Percentiles rank a stretch among this genome's conserved stretches.
These are phyloP conservation scores for Rubia occidens DNA, from an alignment of 305 asterid species.

Conservation along the genomic window DNA sequence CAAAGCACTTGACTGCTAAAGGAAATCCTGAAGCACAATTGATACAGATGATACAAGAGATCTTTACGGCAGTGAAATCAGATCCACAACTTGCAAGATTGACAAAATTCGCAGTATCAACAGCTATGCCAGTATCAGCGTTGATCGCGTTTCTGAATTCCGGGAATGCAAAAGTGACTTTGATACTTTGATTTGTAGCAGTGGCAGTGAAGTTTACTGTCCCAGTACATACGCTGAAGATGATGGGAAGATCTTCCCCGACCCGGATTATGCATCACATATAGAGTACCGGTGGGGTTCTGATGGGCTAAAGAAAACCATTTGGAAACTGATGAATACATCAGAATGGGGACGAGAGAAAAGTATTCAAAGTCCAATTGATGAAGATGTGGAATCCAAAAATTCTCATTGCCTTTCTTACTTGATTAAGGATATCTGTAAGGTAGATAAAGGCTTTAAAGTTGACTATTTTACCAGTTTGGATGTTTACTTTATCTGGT, in stretches of 20 bases:
- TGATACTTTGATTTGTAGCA: slow-evolving; percentile 80
- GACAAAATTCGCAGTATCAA: slow-evolving; percentile 60
- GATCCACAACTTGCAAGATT: slow-evolving; percentile 43
- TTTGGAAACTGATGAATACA: slow-evolving; percentile 62
- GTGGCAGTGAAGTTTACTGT: slow-evolving; percentile 81
- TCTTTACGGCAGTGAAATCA: slow-evolving; percentile 46
- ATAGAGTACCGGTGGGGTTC: slow-evolving; percentile 84
- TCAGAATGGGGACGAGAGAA: slow-evolving; percentile 31
- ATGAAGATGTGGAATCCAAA: slow-evolving; percentile 54
- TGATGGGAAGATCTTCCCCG: slow-evolving; percentile 46
- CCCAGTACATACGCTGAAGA: slow-evolving; percentile 48
- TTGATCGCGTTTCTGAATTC: slow-evolving; percentile 43
- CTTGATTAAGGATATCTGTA: slow-evolving; percentile 46
- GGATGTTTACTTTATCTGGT: not conserved
- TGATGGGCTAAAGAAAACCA: slow-evolving; percentile 71
- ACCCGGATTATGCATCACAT: slow-evolving; percentile 64
- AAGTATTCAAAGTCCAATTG: slow-evolving; percentile 26
- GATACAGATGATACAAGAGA: slow-evolving; percentile 41
- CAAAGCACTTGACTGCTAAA: slow-evolving; percentile 64
- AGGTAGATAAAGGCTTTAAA: slow-evolving; percentile 27
- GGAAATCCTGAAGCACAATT: slow-evolving; percentile 62
- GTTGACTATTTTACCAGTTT: not conserved
- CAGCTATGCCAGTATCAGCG: slow-evolving; percentile 65
- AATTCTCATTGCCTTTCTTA: slow-evolving; percentile 68
- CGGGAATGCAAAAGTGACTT: slow-evolving; percentile 51